Percentiles rank a stretch among this genome's conserved stretches.
These are phyloP conservation scores for Cucurbita ficifolia DNA, from an alignment of 306 rosid species.

Conservation along the genomic window DNA sequence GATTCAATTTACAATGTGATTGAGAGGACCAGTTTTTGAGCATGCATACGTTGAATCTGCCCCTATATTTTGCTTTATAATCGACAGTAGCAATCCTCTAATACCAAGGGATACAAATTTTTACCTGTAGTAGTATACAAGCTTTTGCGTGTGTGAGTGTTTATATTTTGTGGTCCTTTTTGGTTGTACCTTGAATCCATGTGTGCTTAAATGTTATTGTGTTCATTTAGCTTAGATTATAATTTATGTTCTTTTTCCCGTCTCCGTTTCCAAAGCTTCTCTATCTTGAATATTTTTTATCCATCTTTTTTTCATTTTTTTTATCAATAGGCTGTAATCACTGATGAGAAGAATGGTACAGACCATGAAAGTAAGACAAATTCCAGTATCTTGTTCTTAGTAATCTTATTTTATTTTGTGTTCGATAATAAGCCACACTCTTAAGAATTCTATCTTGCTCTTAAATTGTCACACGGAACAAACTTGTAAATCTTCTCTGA, in stretches of 20 bases:
- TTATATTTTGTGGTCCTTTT: not conserved
- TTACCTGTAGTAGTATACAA: not conserved
- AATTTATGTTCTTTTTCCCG: not conserved
- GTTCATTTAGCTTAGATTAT: not conserved
- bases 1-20: not conserved
- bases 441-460: not conserved
- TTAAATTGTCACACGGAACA: not conserved
- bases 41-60: not conserved
- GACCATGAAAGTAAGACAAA: conserved; percentile 48
- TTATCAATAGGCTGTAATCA: conserved; percentile 43
- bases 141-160: not conserved
- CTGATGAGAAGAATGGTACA: conserved; percentile 29
- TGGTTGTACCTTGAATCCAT: not conserved
- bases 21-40: not conserved
- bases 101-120: not conserved
- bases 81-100: not conserved
- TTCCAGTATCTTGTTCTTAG: not conserved
- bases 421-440: not conserved
- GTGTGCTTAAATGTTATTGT: not conserved
- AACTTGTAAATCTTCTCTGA: not conserved
- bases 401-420: not conserved
- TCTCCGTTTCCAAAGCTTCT: not conserved
- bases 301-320: not conserved
- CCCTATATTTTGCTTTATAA: not conserved
- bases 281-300: not conserved